These are phyloP conservation scores for Coemansia furcata DNA, from an alignment of 192 early-diverging fungal genomes.

Conservation along the genomic window DNA sequence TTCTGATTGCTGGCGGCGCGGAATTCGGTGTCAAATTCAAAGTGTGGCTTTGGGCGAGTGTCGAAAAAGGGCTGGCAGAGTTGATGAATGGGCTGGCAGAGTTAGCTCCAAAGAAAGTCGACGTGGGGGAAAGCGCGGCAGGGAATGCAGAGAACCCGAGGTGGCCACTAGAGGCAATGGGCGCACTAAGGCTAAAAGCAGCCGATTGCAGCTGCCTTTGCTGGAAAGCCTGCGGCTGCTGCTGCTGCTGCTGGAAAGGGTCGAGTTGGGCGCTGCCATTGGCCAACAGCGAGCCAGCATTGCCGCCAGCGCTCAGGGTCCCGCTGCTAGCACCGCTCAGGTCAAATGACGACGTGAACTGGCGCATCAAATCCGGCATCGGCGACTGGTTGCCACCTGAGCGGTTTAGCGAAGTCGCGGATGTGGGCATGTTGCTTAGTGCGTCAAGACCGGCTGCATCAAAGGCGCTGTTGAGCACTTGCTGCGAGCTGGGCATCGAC, in stretches of 20 bases:
- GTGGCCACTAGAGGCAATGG: neutral
- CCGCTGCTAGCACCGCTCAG: slow-evolving; percentile 4
- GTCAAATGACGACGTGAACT: slow-evolving; percentile 50
- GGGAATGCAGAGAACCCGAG: slow-evolving; percentile 22
- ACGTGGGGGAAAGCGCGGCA: slow-evolving; percentile 22
- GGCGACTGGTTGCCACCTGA: slow-evolving; percentile 21
- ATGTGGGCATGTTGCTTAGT: slow-evolving; percentile 31
- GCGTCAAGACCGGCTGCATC: slow-evolving; percentile 50
- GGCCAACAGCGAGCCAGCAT: slow-evolving; percentile 1
- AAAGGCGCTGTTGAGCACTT: slow-evolving; percentile 46
- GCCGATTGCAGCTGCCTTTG: slow-evolving; percentile 11
- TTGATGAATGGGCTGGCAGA: slow-evolving; percentile 24
- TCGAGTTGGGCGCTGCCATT: slow-evolving; percentile 17
- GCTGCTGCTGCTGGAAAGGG: slow-evolving; percentile 14
- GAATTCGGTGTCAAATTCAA: slow-evolving; percentile 1
- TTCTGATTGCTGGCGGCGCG: neutral
- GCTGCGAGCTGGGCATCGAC: slow-evolving; percentile 31
- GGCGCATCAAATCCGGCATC: slow-evolving; percentile 34
- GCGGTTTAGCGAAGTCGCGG: slow-evolving; percentile 14
- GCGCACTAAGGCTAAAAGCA: slow-evolving; percentile 19
- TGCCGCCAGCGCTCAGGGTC: neutral
- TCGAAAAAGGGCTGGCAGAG: slow-evolving; percentile 3
- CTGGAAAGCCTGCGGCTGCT: slow-evolving; percentile 5
- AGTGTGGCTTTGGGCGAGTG: slow-evolving; percentile 1
- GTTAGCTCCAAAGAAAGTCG: slow-evolving; percentile 11